Base-by-base conservation (phyloP, 441 rosid genomes). In the Cnidoscolus chayamansa region DNA sequence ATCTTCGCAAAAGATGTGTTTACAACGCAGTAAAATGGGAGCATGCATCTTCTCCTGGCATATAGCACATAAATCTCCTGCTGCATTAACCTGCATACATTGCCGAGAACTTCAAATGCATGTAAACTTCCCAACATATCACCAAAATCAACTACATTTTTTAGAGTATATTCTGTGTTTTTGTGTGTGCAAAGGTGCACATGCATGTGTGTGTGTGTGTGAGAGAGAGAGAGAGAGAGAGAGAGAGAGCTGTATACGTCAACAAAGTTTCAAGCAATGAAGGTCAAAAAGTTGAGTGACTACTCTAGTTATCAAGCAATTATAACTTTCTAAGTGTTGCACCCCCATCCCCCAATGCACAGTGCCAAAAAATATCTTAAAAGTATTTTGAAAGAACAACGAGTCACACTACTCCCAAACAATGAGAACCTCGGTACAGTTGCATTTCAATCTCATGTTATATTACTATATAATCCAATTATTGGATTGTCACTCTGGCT, bases 21-120 rank as follows among this genome's bases (percentile, higher is more conserved):
- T 89, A 72, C 90, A 88, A 49, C 88, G 85, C 61, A 89, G 90
- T 65, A 87, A 77, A 66, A 89, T 82, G 2, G 94, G 94, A 57
- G 87, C 84, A 63, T 87, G 88, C 94, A 89, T 89, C 82, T 89
- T 89, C 78, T 89, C 94, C 82, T 89, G 94, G 77, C 94, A 89
- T 64, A 87, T 89, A 48, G 92, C 94, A 59, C 92, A 89, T 16
- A 87, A 63, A 79, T 88, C 94, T 65, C 92, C 90, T 25, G 91
- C 90, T 71, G 90, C 88, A 79, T 76, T 87, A 60, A 90, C 96
- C 93, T 88, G 82, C 83, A 81, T 55, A 70, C 0, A 25, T 32
- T 35, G 67, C 58, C n/a, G 30, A 43, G 25, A 66, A 10, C 20
- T 53, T 59, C 32, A 67, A 37, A 15, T n/a, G 65, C 60, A 25